Evolutionary conservation across 495 filamentous ascomycete genomes (phyloP).

Genomic region (Aspergillus mulundensis): DNA sequence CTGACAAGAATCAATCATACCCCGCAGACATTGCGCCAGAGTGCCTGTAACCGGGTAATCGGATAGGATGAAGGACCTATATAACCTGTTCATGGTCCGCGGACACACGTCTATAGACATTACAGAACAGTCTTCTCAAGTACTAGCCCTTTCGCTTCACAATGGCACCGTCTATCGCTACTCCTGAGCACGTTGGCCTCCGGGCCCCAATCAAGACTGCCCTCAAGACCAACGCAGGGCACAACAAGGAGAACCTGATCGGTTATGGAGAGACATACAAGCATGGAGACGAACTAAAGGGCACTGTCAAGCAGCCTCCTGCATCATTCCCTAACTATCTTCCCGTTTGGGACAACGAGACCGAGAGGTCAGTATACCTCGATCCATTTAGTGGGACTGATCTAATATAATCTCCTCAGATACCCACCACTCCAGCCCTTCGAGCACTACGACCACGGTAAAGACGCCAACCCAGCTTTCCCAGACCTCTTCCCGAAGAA

Average conservation of each 20-base stretch:
- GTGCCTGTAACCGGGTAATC: constrained; percentile 12
- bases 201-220: constrained; percentile 32
- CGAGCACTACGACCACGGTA: constrained; percentile 47
- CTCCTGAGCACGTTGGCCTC: constrained; percentile 33
- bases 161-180: constrained; percentile 54
- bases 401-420: constrained; percentile 19
- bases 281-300: constrained; percentile 40
- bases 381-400: not conserved
- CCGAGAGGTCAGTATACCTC: constrained; percentile 27
- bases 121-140: not conserved
- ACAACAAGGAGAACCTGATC: constrained; percentile 60
- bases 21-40: constrained; percentile 25
- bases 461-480: constrained; percentile 49
- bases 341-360: constrained; percentile 65
- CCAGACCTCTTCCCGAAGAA: constrained; percentile 47
- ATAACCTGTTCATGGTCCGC: constrained; percentile 10
- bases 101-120: not conserved
- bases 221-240: constrained; percentile 39
- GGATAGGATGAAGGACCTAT: constrained; percentile 15
- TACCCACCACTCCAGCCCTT: constrained; percentile 42
- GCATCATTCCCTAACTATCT: constrained; percentile 70
- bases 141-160: constrained; percentile 5
- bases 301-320: constrained; percentile 41
- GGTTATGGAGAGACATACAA: constrained; percentile 46
- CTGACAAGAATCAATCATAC: constrained; percentile 15